phyloP scores from a whole-genome alignment of 345 rosid species.

The Triadica sebifera region DNA sequence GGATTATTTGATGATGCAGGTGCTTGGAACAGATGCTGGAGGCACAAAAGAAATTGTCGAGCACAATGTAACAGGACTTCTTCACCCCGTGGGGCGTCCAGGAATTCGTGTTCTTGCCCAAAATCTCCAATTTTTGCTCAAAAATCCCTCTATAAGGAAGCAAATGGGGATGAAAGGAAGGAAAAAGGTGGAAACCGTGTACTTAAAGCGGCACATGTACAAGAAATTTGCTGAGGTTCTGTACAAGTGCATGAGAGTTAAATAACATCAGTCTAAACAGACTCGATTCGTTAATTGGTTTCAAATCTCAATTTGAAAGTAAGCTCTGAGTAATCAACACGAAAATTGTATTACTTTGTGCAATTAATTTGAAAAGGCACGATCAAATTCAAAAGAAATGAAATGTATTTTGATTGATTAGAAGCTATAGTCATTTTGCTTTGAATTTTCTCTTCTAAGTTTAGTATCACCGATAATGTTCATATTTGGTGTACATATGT shows the following conservation, averaged over 20 bases:
- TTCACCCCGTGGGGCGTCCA: slow-evolving; percentile 64
- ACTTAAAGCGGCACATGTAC: slow-evolving; percentile 89
- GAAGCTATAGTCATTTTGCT: too few relatives aligned
- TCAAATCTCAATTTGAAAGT: neutral
- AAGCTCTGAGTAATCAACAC: slow-evolving; percentile 1
- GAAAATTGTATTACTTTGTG: neutral
- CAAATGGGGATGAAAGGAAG: slow-evolving; percentile 70
- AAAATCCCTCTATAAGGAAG: slow-evolving; percentile 48
- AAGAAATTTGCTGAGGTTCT: slow-evolving; percentile 68
- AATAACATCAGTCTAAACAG: slow-evolving; percentile 23
- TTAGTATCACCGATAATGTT: too few relatives aligned
- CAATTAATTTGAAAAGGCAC: neutral
- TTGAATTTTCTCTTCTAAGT: too few relatives aligned
- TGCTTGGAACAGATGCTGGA: slow-evolving; percentile 90
- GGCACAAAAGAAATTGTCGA: slow-evolving; percentile 84
- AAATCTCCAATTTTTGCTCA: slow-evolving; percentile 51
- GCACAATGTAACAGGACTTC: slow-evolving; percentile 77
- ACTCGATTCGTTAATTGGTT: slow-evolving; percentile 43
- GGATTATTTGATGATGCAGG: slow-evolving; percentile 36
- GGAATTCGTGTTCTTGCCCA: slow-evolving; percentile 56
- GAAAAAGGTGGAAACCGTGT: slow-evolving; percentile 54
- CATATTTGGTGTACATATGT: too few relatives aligned
- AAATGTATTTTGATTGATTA: too few relatives aligned
- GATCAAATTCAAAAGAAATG: too few relatives aligned
- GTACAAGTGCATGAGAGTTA: slow-evolving; percentile 73